Evolutionary conservation across 2,329 filamentous ascomycete genomes (phyloP).

Genomic region (Colletotrichum graminicola): DNA sequence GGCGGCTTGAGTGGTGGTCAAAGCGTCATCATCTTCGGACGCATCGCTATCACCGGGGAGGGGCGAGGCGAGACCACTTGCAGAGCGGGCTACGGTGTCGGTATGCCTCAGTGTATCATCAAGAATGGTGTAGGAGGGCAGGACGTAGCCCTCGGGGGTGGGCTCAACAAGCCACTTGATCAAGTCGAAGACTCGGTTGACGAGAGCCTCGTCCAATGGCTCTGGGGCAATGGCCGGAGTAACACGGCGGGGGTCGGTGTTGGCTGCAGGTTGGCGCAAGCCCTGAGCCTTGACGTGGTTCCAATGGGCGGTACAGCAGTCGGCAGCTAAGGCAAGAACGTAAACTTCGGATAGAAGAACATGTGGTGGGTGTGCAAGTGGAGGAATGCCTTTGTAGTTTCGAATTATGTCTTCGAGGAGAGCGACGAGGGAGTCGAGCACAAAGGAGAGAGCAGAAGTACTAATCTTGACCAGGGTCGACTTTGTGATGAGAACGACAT

Average conservation of each 20-base stretch:
- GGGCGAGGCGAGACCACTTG: constrained; percentile 41
- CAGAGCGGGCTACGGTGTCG: constrained; percentile 20
- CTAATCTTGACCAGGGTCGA: constrained; percentile 73
- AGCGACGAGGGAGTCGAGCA: constrained; percentile 68
- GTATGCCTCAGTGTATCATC: constrained; percentile 60
- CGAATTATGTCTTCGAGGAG: constrained; percentile 70
- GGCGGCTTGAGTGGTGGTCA: constrained; percentile 52
- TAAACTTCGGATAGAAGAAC: constrained; percentile 75
- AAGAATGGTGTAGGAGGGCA: constrained; percentile 69
- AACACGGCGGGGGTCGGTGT: constrained; percentile 42
- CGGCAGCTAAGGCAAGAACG: constrained; percentile 71
- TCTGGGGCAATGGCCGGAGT: constrained; percentile 48
- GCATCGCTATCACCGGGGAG: constrained; percentile 46
- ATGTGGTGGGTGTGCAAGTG: constrained; percentile 65
- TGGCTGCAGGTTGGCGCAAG: constrained; percentile 22
- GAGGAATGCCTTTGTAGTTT: constrained; percentile 63
- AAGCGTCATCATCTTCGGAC: constrained; percentile 51
- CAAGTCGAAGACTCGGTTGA: constrained; percentile 66
- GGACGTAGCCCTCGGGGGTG: constrained; percentile 67
- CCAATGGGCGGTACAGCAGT: constrained; percentile 75
- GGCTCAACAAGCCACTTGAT: constrained; percentile 70
- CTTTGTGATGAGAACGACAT: constrained; percentile 71
- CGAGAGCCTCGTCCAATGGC: constrained; percentile 63
- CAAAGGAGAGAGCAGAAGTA: constrained; percentile 62
- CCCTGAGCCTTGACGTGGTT: constrained; percentile 53